These are phyloP conservation scores for Cercospora sojina DNA, from an alignment of 2,329 filamentous ascomycete species.

Conservation along the genomic window DNA sequence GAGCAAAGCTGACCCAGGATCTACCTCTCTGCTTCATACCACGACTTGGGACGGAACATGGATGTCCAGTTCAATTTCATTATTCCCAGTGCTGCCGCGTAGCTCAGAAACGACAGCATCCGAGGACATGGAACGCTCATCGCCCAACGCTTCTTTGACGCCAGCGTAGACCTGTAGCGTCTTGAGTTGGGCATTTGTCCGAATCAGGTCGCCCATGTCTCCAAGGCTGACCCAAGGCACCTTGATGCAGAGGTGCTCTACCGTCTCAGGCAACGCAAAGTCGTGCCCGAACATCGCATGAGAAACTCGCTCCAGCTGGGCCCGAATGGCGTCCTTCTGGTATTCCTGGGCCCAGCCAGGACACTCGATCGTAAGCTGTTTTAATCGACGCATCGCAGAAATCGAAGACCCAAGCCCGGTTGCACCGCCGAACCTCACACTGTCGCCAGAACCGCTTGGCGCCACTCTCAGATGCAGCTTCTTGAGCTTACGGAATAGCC, in stretches of 20 bases:
- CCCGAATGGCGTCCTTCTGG: not conserved
- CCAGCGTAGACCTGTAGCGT: not conserved
- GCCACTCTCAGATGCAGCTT: not conserved
- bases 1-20: not conserved
- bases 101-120: not conserved
- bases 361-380: not conserved
- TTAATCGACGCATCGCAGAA: not conserved
- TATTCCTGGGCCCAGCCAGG: not conserved
- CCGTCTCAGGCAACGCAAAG: not conserved
- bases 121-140: not conserved
- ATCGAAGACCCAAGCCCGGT: not conserved
- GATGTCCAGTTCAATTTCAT: not conserved
- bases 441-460: not conserved
- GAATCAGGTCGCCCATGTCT: not conserved
- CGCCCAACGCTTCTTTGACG: not conserved
- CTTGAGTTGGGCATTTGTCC: not conserved
- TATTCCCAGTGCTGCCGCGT: not conserved
- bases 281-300: not conserved
- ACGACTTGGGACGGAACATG: not conserved
- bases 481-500: not conserved
- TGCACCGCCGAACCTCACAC: not conserved
- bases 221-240: not conserved
- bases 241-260: not conserved
- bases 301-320: not conserved
- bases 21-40: not conserved